A percentile compares a stretch with the other conserved stretches of the same genome.
Evolutionary conservation across 768 basidiomycete genomes (phyloP).

Genomic region (Suillus discolor): DNA sequence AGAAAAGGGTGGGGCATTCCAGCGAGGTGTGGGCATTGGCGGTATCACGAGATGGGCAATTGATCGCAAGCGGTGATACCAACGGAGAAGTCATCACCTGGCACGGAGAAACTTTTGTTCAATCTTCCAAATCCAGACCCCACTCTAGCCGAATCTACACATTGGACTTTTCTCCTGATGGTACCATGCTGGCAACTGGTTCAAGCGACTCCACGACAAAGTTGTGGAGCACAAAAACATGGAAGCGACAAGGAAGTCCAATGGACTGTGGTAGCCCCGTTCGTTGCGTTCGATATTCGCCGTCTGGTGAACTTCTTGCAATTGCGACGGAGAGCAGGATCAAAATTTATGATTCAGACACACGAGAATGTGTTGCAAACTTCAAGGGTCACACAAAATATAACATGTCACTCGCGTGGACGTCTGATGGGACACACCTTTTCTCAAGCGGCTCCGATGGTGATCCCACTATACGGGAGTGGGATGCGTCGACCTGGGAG

Average conservation of each 20-base stretch:
- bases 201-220: background rate
- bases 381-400: too few relatives aligned
- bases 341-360: background rate
- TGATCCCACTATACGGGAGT: background rate
- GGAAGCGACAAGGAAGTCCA: background rate
- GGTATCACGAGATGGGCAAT: background rate
- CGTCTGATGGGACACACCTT: background rate
- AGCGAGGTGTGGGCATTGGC: background rate
- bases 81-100: background rate
- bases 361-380: background rate
- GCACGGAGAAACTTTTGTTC: background rate
- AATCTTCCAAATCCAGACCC: background rate
- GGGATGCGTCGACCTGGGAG: background rate
- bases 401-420: background rate
- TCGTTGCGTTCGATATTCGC: background rate
- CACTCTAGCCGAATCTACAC: background rate
- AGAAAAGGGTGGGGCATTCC: background rate
- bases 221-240: background rate
- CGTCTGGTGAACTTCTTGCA: background rate
- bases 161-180: slow-evolving; percentile 2
- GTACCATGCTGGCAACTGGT: background rate
- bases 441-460: too few relatives aligned
- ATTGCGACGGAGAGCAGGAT: background rate
- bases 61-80: background rate
- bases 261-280: background rate